A percentile compares a stretch with the other conserved stretches of the same genome.
Conservation (phyloP, 2,329 filamentous ascomycete species). For the Fusarium sp. region DNA sequence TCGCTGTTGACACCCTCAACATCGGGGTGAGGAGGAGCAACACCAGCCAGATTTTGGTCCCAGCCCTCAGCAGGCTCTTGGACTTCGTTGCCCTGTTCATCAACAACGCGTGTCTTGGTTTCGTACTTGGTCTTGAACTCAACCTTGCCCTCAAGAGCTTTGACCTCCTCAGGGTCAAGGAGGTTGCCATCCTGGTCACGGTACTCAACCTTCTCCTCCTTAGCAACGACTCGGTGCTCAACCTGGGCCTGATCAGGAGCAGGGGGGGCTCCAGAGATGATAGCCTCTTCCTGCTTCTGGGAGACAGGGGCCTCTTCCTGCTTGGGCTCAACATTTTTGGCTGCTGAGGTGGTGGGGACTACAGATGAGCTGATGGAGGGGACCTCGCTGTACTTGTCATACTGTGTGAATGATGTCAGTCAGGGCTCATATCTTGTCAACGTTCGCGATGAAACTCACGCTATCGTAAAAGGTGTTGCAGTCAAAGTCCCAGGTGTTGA, state of each 20-base stretch:
- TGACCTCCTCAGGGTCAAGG: constrained; percentile 83
- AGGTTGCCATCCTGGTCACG: constrained; percentile 94
- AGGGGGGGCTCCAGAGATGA: constrained; percentile 59
- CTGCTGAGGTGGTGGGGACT: constrained; percentile 43
- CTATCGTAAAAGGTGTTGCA: constrained; percentile 91
- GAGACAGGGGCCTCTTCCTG: constrained; percentile 41
- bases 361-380: constrained; percentile 40
- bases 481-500: constrained; percentile 95
- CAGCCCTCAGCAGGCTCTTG: constrained; percentile 53
- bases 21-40: constrained; percentile 68
- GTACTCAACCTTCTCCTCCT: constrained; percentile 90
- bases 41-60: constrained; percentile 51
- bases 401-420: constrained; percentile 52
- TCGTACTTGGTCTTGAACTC: constrained; percentile 96
- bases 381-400: constrained; percentile 55
- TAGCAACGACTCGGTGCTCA: constrained; percentile 58
- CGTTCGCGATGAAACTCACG: constrained; percentile 67
- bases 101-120: constrained; percentile 87
- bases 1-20: constrained; percentile 69
- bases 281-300: constrained; percentile 44
- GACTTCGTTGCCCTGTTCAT: constrained; percentile 83
- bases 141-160: constrained; percentile 87
- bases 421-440: neutral
- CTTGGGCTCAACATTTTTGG: constrained; percentile 35
- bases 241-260: constrained; percentile 49